A percentile compares a stretch with the other conserved stretches of the same genome.
Evolutionary conservation across 1,284 basidiomycete genomes (phyloP).

Genomic region (Leccinum subfulvum): DNA sequence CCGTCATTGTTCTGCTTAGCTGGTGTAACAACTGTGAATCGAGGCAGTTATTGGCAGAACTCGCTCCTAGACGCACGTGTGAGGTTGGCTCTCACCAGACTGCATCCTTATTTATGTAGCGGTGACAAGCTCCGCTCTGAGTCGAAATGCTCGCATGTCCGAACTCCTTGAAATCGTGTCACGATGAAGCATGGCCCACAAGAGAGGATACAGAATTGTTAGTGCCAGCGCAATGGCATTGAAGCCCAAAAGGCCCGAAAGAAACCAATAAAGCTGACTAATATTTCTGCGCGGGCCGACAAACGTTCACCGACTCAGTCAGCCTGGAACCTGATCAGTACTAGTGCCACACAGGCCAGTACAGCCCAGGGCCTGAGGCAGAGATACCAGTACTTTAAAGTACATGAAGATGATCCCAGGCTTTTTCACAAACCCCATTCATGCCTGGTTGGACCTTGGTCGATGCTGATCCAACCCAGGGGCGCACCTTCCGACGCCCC

Average conservation of each 20-base stretch:
- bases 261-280: neutral
- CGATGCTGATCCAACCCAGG: slow-evolving; percentile 6
- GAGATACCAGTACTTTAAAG: neutral
- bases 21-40: neutral
- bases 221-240: neutral
- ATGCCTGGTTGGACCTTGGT: slow-evolving; percentile 17
- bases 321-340: neutral
- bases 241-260: neutral
- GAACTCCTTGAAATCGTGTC: neutral
- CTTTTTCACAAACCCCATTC: slow-evolving; percentile 1
- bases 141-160: neutral
- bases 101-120: neutral
- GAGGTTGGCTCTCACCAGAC: neutral
- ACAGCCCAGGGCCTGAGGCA: neutral
- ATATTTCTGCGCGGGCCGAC: neutral
- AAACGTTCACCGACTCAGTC: neutral
- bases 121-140: neutral
- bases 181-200: neutral
- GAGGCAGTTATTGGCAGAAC: neutral
- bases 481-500: slow-evolving; percentile 19
- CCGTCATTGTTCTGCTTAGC: neutral
- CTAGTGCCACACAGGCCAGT: neutral
- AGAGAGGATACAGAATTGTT: neutral
- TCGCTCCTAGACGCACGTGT: neutral
- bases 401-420: slow-evolving; percentile 3